A percentile compares a stretch with the other conserved stretches of the same genome.
Conservation (phyloP, 495 filamentous ascomycete species). For the Penicillium parvum region DNA sequence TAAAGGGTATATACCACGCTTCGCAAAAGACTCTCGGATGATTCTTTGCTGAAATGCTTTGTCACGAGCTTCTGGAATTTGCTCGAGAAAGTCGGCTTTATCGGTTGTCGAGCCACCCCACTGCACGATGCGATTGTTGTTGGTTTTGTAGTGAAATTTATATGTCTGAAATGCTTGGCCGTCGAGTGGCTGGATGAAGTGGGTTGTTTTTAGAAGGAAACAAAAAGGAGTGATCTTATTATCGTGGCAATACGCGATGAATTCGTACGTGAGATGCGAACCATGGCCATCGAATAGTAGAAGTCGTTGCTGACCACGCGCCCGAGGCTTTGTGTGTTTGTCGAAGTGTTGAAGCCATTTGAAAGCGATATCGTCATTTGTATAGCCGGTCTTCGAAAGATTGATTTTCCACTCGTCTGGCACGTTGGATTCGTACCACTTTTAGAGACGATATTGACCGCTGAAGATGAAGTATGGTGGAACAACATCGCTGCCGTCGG, state of each 20-base stretch:
- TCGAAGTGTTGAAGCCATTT: not conserved
- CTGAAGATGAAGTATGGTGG: not conserved
- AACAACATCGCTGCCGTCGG: not conserved
- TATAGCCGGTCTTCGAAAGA: not conserved
- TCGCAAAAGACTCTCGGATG: not conserved
- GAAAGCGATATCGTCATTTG: not conserved
- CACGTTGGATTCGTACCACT: not conserved
- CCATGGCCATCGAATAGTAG: not conserved
- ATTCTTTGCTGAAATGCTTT: not conserved
- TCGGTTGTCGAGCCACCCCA: not conserved
- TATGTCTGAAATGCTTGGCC: not conserved
- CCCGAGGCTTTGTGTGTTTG: not conserved
- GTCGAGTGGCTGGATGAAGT: slow-evolving; percentile 1
- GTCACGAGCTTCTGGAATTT: not conserved
- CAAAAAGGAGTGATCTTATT: not conserved
- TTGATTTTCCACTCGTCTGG: not conserved
- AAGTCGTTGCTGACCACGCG: not conserved
- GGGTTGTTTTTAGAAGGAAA: not conserved
- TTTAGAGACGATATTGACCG: not conserved
- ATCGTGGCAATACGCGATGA: not conserved
- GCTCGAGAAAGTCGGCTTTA: not conserved
- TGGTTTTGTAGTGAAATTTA: slow-evolving; percentile 1
- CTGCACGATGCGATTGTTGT: not conserved
- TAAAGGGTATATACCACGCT: slow-evolving; percentile 1
- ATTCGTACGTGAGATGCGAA: not conserved